phyloP scores from a whole-genome alignment of 179 eudicot genomes.

The Spinacia oleracea region DNA sequence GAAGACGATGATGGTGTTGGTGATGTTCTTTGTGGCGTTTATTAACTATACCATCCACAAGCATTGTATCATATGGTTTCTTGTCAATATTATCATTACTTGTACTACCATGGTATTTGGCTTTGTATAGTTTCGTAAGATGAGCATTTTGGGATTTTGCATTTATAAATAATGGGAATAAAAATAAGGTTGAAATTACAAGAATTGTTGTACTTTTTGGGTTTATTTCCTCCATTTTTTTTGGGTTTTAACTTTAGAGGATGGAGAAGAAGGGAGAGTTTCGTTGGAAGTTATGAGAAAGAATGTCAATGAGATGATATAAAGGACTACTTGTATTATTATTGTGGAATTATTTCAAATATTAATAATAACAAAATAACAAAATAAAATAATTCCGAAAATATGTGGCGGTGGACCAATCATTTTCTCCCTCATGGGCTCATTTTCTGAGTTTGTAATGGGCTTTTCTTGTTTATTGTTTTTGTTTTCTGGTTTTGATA shows the following conservation, averaged over 20 bases:
- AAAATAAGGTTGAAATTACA: neutral
- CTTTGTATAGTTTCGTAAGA: conserved; percentile 25
- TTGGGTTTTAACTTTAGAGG: neutral
- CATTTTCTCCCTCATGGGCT: conserved; percentile 13
- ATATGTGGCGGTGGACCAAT: conserved; percentile 19
- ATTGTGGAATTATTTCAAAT: neutral
- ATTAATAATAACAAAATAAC: neutral
- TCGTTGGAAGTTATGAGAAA: neutral
- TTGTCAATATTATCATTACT: conserved; percentile 3
- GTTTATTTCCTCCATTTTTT: conserved; percentile 12
- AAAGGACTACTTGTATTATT: conserved; percentile 1
- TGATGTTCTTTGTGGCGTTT: neutral
- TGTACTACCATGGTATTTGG: conserved; percentile 13
- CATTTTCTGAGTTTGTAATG: neutral
- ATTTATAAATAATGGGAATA: neutral
- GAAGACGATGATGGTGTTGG: neutral
- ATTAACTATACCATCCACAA: neutral
- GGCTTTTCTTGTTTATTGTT: neutral
- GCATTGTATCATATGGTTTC: conserved; percentile 12
- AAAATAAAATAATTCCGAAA: neutral
- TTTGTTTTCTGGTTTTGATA: neutral
- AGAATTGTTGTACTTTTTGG: neutral
- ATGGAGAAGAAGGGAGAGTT: neutral
- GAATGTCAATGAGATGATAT: neutral
- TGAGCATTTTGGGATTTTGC: conserved; percentile 28